phyloP scores from a whole-genome alignment of 345 rosid species.

The Dimocarpus longan region DNA sequence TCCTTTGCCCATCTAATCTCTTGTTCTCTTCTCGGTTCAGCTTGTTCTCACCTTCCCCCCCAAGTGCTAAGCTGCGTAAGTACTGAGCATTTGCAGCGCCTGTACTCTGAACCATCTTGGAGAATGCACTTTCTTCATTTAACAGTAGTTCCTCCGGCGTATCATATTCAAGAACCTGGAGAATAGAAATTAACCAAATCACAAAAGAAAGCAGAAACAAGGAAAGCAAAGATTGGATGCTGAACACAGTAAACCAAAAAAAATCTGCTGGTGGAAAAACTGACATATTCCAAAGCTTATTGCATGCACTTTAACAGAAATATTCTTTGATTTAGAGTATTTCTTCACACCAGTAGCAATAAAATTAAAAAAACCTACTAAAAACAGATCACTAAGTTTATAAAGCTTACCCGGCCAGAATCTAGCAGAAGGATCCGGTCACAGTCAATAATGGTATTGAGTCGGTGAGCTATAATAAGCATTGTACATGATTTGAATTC shows the following conservation, averaged over 20 bases:
- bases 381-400: background rate
- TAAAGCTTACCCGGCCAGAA: conserved; percentile 74
- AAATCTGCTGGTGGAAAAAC: background rate
- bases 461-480: conserved; percentile 97
- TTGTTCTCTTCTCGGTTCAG: conserved; percentile 38
- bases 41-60: conserved; percentile 48
- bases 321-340: background rate
- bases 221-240: conserved; percentile 2
- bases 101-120: conserved; percentile 96
- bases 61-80: conserved; percentile 72
- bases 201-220: background rate
- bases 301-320: conserved; percentile 7
- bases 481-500: conserved; percentile 95
- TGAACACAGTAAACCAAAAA: background rate
- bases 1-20: conserved; percentile 68
- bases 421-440: conserved; percentile 89
- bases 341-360: background rate
- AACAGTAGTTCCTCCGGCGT: conserved; percentile 76
- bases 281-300: background rate
- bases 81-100: conserved; percentile 96
- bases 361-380: background rate
- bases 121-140: conserved; percentile 77
- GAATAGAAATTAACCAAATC: conserved; percentile 8
- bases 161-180: conserved; percentile 86
- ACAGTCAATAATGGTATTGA: conserved; percentile 93